These are phyloP conservation scores for Cordyceps tenuipes DNA, from an alignment of 2,329 filamentous ascomycete species.

Conservation along the genomic window DNA sequence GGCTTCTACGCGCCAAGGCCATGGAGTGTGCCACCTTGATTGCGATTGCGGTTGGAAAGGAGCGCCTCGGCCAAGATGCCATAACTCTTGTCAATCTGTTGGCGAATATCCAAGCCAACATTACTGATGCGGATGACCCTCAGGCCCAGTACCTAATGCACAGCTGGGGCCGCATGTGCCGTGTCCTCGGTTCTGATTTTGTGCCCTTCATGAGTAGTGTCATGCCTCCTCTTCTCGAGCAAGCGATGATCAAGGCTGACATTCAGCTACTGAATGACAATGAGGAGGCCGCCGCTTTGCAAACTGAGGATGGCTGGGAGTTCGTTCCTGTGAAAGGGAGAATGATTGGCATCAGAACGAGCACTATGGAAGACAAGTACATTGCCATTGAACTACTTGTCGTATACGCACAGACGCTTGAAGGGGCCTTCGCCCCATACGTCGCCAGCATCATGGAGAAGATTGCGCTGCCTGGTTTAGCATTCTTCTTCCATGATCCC, in stretches of 20 bases:
- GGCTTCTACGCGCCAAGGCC: slow-evolving; percentile 85
- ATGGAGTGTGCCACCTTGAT: slow-evolving; percentile 99
- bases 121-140: slow-evolving; percentile 86
- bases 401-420: slow-evolving; percentile 94
- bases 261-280: slow-evolving; percentile 95
- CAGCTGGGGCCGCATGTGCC: slow-evolving; percentile 98
- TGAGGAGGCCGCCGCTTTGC: slow-evolving; percentile 83
- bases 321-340: slow-evolving; percentile 94
- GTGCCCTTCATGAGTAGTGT: slow-evolving; percentile 86
- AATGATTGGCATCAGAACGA: slow-evolving; percentile 96
- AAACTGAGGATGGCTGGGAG: slow-evolving; percentile 96
- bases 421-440: slow-evolving; percentile 84
- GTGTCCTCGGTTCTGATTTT: slow-evolving; percentile 84
- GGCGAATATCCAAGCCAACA: slow-evolving; percentile 75
- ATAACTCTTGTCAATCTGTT: slow-evolving; percentile 80
- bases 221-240: slow-evolving; percentile 85
- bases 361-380: slow-evolving; percentile 94
- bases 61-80: slow-evolving; percentile 81
- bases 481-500: slow-evolving; percentile 99
- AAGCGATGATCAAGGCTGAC: slow-evolving; percentile 91
- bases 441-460: slow-evolving; percentile 92
- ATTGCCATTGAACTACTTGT: slow-evolving; percentile 98
- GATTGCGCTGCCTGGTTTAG: slow-evolving; percentile 85
- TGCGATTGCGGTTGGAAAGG: slow-evolving; percentile 87
- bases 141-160: slow-evolving; percentile 96